phyloP scores from a whole-genome alignment of 139 green algal genomes.

The Eudorina sp. region DNA sequence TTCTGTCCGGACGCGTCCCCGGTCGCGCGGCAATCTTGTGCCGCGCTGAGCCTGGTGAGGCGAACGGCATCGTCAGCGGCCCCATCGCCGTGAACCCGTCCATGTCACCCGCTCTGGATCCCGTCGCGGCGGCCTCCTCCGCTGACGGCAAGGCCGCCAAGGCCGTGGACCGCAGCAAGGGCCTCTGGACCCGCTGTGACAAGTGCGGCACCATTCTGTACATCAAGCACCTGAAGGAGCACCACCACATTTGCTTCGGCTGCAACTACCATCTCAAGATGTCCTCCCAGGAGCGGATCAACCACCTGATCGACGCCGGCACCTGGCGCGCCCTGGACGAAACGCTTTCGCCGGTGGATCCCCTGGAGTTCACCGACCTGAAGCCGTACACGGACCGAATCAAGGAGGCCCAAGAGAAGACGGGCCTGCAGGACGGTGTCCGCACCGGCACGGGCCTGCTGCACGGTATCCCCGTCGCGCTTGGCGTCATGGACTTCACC shows the following conservation, averaged over 20 bases:
- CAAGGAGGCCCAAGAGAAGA: slow-evolving; percentile 77
- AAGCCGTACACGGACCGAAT: slow-evolving; percentile 84
- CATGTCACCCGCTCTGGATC: slow-evolving; percentile 37
- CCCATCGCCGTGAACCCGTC: slow-evolving; percentile 55
- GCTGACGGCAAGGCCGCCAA: slow-evolving; percentile 38
- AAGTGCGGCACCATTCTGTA: slow-evolving; percentile 88
- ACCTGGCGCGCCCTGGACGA: slow-evolving; percentile 84
- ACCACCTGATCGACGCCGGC: slow-evolving; percentile 80
- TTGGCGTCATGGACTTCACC: slow-evolving; percentile 83
- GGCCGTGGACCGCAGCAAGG: slow-evolving; percentile 74
- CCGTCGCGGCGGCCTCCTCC: slow-evolving; percentile 47
- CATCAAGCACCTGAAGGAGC: slow-evolving; percentile 87
- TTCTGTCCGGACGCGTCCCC: background rate
- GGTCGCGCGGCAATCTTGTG: background rate
- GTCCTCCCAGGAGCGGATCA: slow-evolving; percentile 77
- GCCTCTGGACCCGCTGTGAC: slow-evolving; percentile 86
- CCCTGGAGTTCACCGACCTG: slow-evolving; percentile 83
- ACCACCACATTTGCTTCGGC: slow-evolving; percentile 85
- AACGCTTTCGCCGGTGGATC: slow-evolving; percentile 79
- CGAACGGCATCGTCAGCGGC: slow-evolving; percentile 43
- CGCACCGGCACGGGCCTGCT: slow-evolving; percentile 75
- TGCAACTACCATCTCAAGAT: slow-evolving; percentile 86
- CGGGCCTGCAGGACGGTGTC: slow-evolving; percentile 66
- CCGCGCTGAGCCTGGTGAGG: background rate
- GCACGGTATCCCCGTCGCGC: slow-evolving; percentile 81